Evolutionary conservation across 192 early-diverging fungal species (phyloP).

Genomic region (Bifiguratus adelaidae): DNA sequence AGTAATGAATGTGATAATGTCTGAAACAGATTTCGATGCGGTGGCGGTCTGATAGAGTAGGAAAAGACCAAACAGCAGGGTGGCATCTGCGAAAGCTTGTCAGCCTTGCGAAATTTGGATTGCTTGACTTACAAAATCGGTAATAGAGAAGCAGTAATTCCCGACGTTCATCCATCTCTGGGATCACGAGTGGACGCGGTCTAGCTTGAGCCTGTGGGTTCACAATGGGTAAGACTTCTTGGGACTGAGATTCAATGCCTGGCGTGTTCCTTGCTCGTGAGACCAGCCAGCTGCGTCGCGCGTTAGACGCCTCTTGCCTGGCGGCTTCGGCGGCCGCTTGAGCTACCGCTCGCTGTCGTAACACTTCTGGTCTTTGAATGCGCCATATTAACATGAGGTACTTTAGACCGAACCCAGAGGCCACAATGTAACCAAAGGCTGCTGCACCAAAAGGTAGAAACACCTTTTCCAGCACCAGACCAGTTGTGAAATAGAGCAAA

Average conservation of each 20-base stretch:
- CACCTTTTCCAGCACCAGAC: slow-evolving; percentile 32
- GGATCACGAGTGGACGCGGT: slow-evolving; percentile 5
- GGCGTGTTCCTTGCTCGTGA: too few species aligned
- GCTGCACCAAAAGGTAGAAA: slow-evolving; percentile 50
- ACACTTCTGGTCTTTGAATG: slow-evolving; percentile 48
- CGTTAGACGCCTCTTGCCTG: too few species aligned
- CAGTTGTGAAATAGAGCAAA: slow-evolving; percentile 45
- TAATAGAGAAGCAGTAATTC: slow-evolving; percentile 40
- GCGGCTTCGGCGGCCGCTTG: too few species aligned
- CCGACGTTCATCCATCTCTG: slow-evolving; percentile 19
- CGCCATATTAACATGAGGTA: slow-evolving; percentile 61
- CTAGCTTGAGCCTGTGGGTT: slow-evolving; percentile 13
- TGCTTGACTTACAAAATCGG: slow-evolving; percentile 47
- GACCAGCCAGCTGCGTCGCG: too few species aligned
- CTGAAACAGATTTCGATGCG: slow-evolving; percentile 29
- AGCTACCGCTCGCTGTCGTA: slow-evolving; percentile 5
- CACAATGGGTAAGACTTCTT: slow-evolving; percentile 17
- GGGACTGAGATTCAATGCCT: too few species aligned
- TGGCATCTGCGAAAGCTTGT: slow-evolving; percentile 31
- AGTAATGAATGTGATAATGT: slow-evolving; percentile 26
- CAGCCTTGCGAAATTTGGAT: too few species aligned
- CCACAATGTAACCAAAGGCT: slow-evolving; percentile 49
- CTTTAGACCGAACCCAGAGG: slow-evolving; percentile 58
- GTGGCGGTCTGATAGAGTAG: slow-evolving; percentile 46
- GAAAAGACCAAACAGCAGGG: slow-evolving; percentile 46